Percentiles rank a stretch among this genome's conserved stretches.
phyloP scores from a whole-genome alignment of 495 filamentous ascomycete species.

The Penicillium bovifimosum region DNA sequence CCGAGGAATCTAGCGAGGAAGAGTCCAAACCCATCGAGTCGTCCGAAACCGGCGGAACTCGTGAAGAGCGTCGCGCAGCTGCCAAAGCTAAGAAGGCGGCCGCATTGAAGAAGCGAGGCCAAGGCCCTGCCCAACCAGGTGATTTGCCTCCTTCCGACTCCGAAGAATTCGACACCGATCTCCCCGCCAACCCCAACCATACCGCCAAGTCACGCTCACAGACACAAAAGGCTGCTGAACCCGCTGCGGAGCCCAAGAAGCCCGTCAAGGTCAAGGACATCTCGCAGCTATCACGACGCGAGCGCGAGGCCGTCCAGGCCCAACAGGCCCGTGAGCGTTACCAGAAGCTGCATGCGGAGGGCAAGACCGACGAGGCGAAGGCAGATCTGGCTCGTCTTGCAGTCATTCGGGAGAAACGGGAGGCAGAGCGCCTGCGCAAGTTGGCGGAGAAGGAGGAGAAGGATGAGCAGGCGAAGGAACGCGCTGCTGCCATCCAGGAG shows the following conservation, averaged over 20 bases:
- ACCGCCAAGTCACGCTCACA: conserved; percentile 63
- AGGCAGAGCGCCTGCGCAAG: conserved; percentile 75
- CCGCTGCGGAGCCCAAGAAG: conserved; percentile 22
- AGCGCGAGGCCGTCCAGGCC: conserved; percentile 85
- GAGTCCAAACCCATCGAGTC: conserved; percentile 18
- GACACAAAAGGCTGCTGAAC: conserved; percentile 42
- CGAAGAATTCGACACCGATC: conserved; percentile 55
- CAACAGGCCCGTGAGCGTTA: conserved; percentile 86
- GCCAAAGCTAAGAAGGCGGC: conserved; percentile 91
- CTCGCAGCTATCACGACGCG: conserved; percentile 65
- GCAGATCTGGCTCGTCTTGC: conserved; percentile 82
- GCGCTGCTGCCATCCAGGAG: conserved; percentile 27
- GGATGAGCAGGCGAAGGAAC: conserved; percentile 52
- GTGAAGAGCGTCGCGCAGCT: conserved; percentile 80
- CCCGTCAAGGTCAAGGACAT: conserved; percentile 32
- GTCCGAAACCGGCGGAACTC: conserved; percentile 51
- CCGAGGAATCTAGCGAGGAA: conserved; percentile 35
- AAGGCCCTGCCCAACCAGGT: conserved; percentile 63
- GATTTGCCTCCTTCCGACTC: conserved; percentile 72
- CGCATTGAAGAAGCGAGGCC: conserved; percentile 65
- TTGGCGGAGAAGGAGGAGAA: conserved; percentile 74
- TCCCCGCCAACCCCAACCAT: conserved; percentile 89
- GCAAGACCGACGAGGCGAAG: conserved; percentile 94
- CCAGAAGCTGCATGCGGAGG: conserved; percentile 87
- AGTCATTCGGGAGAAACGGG: conserved; percentile 77